Percentiles rank a stretch among this genome's conserved stretches.
Evolutionary conservation across 495 filamentous ascomycete genomes (phyloP).

Genomic region (Aspergillus mulundensis): DNA sequence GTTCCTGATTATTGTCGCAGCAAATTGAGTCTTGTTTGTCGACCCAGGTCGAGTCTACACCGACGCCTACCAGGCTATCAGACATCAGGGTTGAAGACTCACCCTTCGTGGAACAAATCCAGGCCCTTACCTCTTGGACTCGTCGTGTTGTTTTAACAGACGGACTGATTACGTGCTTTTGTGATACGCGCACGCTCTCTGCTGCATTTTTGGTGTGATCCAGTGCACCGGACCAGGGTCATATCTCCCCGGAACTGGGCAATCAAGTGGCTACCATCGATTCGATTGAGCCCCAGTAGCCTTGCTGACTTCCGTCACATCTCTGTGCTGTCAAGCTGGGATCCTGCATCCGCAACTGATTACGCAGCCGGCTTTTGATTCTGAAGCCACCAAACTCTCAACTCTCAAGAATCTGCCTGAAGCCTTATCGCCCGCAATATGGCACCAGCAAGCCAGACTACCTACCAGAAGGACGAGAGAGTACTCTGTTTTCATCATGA

Average conservation of each 20-base stretch:
- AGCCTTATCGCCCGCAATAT: constrained; percentile 34
- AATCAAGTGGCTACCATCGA: background rate
- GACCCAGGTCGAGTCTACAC: background rate
- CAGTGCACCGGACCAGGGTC: background rate
- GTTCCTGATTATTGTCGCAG: background rate
- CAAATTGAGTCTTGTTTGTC: background rate
- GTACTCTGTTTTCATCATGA: constrained; percentile 97
- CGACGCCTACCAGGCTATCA: background rate
- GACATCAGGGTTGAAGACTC: background rate
- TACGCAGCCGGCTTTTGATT: background rate
- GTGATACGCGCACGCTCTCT: background rate
- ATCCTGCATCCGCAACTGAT: background rate
- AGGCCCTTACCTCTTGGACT: background rate
- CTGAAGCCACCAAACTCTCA: background rate
- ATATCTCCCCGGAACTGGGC: background rate
- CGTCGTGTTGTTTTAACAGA: background rate
- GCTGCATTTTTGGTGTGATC: background rate
- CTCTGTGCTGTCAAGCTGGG: background rate
- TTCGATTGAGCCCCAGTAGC: background rate
- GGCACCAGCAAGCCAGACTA: constrained; percentile 57
- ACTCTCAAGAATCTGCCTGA: background rate
- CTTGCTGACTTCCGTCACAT: background rate
- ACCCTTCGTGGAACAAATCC: background rate
- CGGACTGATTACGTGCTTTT: background rate
- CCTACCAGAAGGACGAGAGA: constrained; percentile 83